A percentile compares a stretch with the other conserved stretches of the same genome.
Evolutionary conservation across 2,329 filamentous ascomycete species (phyloP).

Genomic region (Clarireedia homoeocarpa): DNA sequence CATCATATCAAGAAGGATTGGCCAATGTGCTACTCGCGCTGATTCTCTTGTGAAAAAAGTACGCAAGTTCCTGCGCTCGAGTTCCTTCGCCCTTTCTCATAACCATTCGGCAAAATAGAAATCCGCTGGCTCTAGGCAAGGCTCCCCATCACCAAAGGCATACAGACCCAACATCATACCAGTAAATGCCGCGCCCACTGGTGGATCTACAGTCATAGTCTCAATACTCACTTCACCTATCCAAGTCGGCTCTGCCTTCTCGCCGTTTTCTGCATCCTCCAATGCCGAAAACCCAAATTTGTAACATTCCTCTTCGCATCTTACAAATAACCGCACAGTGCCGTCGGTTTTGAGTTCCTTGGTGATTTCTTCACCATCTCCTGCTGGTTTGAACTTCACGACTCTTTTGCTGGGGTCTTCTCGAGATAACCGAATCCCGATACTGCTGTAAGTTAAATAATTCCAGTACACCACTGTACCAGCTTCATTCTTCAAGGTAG

Average conservation of each 20-base stretch:
- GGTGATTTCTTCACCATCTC: background rate
- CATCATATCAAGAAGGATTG: too few relatives aligned
- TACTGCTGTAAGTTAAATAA: background rate
- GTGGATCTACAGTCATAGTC: background rate
- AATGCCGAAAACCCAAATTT: background rate
- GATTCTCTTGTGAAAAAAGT: too few relatives aligned
- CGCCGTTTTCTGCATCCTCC: background rate
- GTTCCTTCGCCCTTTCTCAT: too few relatives aligned
- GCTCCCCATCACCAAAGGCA: background rate
- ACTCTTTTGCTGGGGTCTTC: background rate
- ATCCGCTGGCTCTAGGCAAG: too few relatives aligned
- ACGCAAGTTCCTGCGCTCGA: too few relatives aligned
- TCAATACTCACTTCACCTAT: background rate
- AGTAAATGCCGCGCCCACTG: background rate
- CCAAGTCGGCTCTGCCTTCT: background rate
- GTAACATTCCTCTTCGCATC: background rate
- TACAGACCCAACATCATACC: conserved; percentile 3
- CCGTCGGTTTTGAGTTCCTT: background rate
- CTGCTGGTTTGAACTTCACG: background rate
- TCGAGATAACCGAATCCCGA: background rate
- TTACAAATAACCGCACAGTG: background rate
- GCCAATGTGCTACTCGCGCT: too few relatives aligned
- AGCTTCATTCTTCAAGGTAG: background rate
- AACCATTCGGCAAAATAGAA: too few relatives aligned
- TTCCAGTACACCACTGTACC: conserved; percentile 1